phyloP scores from a whole-genome alignment of 768 basidiomycete genomes.

The Suillus plorans region DNA sequence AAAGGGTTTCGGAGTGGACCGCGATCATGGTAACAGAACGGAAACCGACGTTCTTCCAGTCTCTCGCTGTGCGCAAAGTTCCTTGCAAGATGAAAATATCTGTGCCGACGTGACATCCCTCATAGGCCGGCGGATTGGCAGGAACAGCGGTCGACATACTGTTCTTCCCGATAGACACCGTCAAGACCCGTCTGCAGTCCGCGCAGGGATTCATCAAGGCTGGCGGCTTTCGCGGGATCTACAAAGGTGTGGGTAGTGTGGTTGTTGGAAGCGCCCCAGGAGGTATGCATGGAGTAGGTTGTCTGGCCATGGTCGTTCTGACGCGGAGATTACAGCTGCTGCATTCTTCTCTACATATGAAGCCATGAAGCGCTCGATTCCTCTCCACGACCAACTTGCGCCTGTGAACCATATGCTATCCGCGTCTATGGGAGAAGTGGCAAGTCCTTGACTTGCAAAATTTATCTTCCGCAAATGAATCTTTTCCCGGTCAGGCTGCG shows the following conservation, averaged over 20 bases:
- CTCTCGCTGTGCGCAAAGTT: conserved; percentile 41
- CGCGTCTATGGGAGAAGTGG: conserved; percentile 63
- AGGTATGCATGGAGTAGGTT: conserved; percentile 48
- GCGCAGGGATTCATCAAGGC: conserved; percentile 79
- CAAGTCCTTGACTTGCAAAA: conserved; percentile 28
- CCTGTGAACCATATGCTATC: conserved; percentile 64
- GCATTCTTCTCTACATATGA: conserved; percentile 96
- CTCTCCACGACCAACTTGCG: conserved; percentile 56
- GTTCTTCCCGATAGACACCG: conserved; percentile 95
- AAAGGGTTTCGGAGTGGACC: conserved; percentile 2
- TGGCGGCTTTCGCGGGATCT: conserved; percentile 89
- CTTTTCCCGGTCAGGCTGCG: conserved; percentile 54
- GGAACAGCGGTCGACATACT: conserved; percentile 92
- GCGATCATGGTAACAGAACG: conserved; percentile 26
- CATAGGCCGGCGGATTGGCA: conserved; percentile 84
- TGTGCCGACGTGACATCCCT: conserved; percentile 8
- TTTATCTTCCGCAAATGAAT: conserved; percentile 12
- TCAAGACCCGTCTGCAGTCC: conserved; percentile 95
- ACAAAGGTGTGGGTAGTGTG: conserved; percentile 93
- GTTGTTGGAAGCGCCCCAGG: conserved; percentile 94
- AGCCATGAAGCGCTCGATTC: conserved; percentile 73
- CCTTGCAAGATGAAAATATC: conserved; percentile 12
- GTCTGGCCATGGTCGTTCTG: not conserved
- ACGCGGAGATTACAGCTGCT: conserved; percentile 62
- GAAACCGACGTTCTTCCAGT: conserved; percentile 45